Evolutionary conservation across 768 basidiomycete genomes (phyloP).

Genomic region (Leccinum longicurvipes): DNA sequence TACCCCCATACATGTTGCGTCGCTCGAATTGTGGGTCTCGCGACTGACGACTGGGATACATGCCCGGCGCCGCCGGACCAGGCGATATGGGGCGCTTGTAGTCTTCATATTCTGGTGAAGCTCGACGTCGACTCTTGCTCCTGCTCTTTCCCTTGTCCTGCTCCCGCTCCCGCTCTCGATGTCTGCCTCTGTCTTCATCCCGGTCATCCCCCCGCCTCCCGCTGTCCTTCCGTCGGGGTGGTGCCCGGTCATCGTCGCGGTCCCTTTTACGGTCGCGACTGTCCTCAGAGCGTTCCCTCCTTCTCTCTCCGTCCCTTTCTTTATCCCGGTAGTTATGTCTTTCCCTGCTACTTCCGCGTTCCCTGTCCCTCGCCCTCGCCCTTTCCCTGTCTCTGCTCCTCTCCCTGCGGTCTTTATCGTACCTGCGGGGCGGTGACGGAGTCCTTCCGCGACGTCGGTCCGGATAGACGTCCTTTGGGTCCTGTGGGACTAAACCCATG

Average conservation of each 20-base stretch:
- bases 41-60: slow-evolving; percentile 47
- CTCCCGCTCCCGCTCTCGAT: slow-evolving; percentile 19
- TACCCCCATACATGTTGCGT: slow-evolving; percentile 31
- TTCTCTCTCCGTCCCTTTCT: neutral
- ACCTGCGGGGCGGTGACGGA: slow-evolving; percentile 39
- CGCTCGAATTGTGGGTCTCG: slow-evolving; percentile 17
- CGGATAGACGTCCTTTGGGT: slow-evolving; percentile 18
- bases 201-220: slow-evolving; percentile 5
- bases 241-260: neutral
- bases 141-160: slow-evolving; percentile 17
- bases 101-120: slow-evolving; percentile 60
- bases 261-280: slow-evolving; percentile 5
- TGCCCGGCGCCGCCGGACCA: slow-evolving; percentile 41
- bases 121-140: slow-evolving; percentile 31
- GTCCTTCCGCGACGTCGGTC: slow-evolving; percentile 37
- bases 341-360: slow-evolving; percentile 12
- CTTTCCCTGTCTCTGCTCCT: slow-evolving; percentile 23
- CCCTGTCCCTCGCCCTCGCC: slow-evolving; percentile 26
- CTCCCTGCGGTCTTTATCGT: slow-evolving; percentile 31
- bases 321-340: slow-evolving; percentile 15
- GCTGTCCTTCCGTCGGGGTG: slow-evolving; percentile 10
- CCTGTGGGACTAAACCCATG: slow-evolving; percentile 59
- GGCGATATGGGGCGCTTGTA: slow-evolving; percentile 47
- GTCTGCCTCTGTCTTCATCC: slow-evolving; percentile 22
- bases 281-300: neutral